phyloP scores from a whole-genome alignment of 2,329 filamentous ascomycete species.

The Talaromyces sp. region DNA sequence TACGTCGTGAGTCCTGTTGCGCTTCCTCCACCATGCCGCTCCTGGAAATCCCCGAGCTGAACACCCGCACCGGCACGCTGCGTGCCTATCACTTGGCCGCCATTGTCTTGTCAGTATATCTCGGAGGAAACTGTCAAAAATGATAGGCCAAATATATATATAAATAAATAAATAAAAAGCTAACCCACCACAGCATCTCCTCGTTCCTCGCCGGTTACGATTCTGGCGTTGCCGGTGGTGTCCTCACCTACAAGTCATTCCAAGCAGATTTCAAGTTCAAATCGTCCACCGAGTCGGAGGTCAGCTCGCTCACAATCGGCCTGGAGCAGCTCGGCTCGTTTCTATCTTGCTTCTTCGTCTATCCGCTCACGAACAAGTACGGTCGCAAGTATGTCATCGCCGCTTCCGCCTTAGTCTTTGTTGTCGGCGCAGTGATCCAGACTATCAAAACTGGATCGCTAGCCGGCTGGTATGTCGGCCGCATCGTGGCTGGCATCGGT shows the following conservation, averaged over 20 bases:
- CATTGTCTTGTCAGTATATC: conserved; percentile 17
- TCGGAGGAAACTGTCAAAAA: neutral
- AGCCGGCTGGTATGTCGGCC: conserved; percentile 40
- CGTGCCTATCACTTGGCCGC: conserved; percentile 20
- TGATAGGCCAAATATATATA: neutral
- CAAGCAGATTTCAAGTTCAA: conserved; percentile 34
- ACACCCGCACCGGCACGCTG: conserved; percentile 17
- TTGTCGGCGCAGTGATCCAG: conserved; percentile 39
- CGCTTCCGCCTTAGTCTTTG: conserved; percentile 40
- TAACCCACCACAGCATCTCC: conserved; percentile 13
- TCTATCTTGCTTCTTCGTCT: conserved; percentile 43
- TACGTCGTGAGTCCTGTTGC: neutral
- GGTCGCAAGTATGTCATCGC: conserved; percentile 42
- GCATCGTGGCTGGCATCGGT: conserved; percentile 41
- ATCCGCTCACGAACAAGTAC: conserved; percentile 39
- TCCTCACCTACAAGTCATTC: conserved; percentile 39
- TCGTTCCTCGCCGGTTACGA: conserved; percentile 28
- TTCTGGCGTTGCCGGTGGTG: conserved; percentile 31
- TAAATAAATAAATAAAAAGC: neutral
- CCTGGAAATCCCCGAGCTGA: conserved; percentile 17
- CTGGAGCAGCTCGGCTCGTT: conserved; percentile 48
- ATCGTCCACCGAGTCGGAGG: conserved; percentile 29
- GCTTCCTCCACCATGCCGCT: conserved; percentile 14
- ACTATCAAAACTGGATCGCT: conserved; percentile 41
- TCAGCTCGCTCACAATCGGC: conserved; percentile 42